A percentile compares a stretch with the other conserved stretches of the same genome.
These are phyloP conservation scores for Lecanoromycetidae sp. DNA, from an alignment of 2,329 filamentous ascomycete genomes.

Conservation along the genomic window DNA sequence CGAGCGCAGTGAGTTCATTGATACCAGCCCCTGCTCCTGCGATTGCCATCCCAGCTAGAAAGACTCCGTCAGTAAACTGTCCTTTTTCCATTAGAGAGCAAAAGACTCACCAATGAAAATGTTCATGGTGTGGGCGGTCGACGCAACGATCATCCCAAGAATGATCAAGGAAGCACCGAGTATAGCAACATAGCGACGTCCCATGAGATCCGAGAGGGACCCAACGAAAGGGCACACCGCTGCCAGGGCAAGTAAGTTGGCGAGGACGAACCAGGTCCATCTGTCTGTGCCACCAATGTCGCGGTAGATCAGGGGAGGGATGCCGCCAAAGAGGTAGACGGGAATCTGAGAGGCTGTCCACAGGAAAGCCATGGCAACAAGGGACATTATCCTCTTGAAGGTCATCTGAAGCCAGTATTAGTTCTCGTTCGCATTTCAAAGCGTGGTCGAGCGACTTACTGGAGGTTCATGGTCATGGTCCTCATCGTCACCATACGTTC, in stretches of 20 bases:
- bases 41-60: conserved; percentile 42
- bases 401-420: conserved; percentile 32
- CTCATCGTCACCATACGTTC: conserved; percentile 36
- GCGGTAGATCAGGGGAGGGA: conserved; percentile 44
- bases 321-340: conserved; percentile 40
- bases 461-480: conserved; percentile 37
- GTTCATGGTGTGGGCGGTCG: conserved; percentile 48
- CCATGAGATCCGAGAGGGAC: conserved; percentile 50
- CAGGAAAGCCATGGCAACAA: conserved; percentile 47
- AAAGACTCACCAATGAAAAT: conserved; percentile 43
- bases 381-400: conserved; percentile 40
- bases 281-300: conserved; percentile 49
- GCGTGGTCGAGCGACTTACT: conserved; percentile 23
- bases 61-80: background rate
- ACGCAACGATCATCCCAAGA: conserved; percentile 48
- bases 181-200: conserved; percentile 48
- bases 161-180: conserved; percentile 43
- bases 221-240: conserved; percentile 54
- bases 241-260: conserved; percentile 43
- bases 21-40: conserved; percentile 55
- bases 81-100: background rate
- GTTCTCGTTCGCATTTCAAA: conserved; percentile 1
- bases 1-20: conserved; percentile 56
- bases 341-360: conserved; percentile 52
- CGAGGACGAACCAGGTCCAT: conserved; percentile 50